Base-by-base conservation (phyloP, 495 filamentous ascomycete species). In the Aspergillus kassunensis region DNA sequence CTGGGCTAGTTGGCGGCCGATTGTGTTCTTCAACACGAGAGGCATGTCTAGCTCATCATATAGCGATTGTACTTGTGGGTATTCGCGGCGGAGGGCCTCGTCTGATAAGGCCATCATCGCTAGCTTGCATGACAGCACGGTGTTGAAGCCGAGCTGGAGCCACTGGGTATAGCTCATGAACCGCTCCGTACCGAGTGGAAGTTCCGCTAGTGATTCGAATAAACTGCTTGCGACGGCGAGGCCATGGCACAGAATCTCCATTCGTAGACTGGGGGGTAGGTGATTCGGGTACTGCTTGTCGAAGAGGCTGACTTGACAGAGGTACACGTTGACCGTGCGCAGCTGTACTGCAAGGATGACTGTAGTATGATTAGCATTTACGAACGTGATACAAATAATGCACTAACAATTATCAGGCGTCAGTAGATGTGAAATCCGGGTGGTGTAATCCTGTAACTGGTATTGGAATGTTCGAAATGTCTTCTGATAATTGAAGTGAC, bases 151-250 rank as follows among this genome's bases (percentile, higher is more conserved):
- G 10, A 33, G n/a, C 29, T 51, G 37, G 6, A 51, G 25, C 49
- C 49, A 51, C n/a, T 43, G 37, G n/a, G 41, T 23, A 29, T 51
- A 51, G 29, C 49, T 51, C 16, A 43, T 21, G 39, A 21, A 23
- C 6, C 31, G 49, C 8, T 51, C 49, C 11, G 41, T 16, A 4
- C 39, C 39, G 11, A 23, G 37, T 0, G 37, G 25, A 3, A 41
- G 15, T 1, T 16, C 25, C 8, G 15, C 3, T 1, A 51, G 19
- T 4, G 35, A 41, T 7, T 21, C 16, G 25, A 33, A 51, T 25
- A 18, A 51, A 20, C 36, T 30, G 16, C 35, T 34, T 4, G 49
- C 37, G 8, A 29, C 19, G 5, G 19, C 19, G 29, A 46, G 44
- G 19, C 44, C 44, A 12, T 46, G 44, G 30, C 44, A 46, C 19